Evolutionary conservation across 805 yeast genomes (phyloP).

Genomic region (Jamesozyma spencerorum): DNA sequence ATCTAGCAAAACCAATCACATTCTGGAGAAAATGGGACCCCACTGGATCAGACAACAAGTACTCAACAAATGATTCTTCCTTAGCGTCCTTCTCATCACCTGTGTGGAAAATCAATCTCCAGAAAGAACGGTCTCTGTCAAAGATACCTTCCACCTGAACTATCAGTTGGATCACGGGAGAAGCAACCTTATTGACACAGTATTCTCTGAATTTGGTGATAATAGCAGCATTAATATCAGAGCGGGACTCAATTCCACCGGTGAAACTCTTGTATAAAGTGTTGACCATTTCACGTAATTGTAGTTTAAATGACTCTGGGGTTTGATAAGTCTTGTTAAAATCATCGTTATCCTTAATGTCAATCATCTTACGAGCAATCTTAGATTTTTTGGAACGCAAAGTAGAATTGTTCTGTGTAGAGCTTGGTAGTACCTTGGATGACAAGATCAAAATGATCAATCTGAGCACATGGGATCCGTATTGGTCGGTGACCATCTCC

Average conservation of each 20-base stretch:
- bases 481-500: conserved; percentile 60
- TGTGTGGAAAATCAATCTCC: conserved; percentile 55
- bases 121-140: conserved; percentile 61
- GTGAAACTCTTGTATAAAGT: conserved; percentile 31
- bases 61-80: conserved; percentile 77
- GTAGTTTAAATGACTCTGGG: conserved; percentile 58
- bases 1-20: conserved; percentile 54
- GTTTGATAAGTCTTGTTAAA: conserved; percentile 57
- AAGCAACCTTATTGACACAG: conserved; percentile 71
- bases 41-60: conserved; percentile 74
- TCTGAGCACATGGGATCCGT: conserved; percentile 83
- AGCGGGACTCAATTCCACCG: conserved; percentile 19
- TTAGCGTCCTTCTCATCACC: conserved; percentile 43
- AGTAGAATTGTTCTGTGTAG: conserved; percentile 58
- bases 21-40: conserved; percentile 88
- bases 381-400: conserved; percentile 76
- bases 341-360: conserved; percentile 68
- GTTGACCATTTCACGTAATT: conserved; percentile 43
- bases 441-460: conserved; percentile 59
- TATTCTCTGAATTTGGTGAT: conserved; percentile 54
- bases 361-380: conserved; percentile 89
- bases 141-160: conserved; percentile 75
- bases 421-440: conserved; percentile 70
- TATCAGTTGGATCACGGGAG: conserved; percentile 77
- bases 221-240: conserved; percentile 27